These are phyloP conservation scores for Pterocarpus santalinus DNA, from an alignment of 306 rosid species.

Conservation along the genomic window DNA sequence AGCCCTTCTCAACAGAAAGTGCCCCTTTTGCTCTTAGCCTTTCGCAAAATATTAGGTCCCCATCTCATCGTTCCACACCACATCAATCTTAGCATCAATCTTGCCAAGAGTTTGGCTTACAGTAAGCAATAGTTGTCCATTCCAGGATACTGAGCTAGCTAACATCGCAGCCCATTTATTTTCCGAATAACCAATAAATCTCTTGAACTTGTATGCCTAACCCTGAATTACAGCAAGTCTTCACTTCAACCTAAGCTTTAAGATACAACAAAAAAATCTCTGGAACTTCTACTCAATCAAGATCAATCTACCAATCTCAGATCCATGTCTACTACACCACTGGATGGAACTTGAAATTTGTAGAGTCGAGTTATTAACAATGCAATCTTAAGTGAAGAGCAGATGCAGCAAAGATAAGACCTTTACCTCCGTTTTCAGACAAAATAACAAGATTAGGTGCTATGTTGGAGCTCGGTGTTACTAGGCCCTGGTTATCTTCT, in stretches of 20 bases:
- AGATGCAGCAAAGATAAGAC: slow-evolving; percentile 1
- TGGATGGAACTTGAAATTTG: background rate
- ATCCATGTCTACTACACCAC: background rate
- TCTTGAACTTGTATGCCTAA: background rate
- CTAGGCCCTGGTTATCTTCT: slow-evolving; percentile 8
- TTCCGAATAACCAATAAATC: background rate
- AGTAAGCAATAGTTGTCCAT: slow-evolving; percentile 14
- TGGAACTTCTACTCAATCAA: background rate
- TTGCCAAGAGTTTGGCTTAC: background rate
- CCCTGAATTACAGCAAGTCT: no score
- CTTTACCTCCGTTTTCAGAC: background rate
- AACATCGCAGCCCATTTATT: background rate
- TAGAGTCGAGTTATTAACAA: background rate
- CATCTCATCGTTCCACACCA: slow-evolving; percentile 26
- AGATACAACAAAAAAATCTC: no score
- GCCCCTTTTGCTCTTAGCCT: slow-evolving; percentile 35
- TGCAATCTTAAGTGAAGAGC: slow-evolving; percentile 15
- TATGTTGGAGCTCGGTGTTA: background rate
- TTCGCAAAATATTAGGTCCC: slow-evolving; percentile 47
- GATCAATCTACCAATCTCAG: background rate
- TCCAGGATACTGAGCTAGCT: background rate
- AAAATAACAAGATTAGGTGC: background rate
- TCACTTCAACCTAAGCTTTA: no score
- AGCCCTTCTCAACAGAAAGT: slow-evolving; percentile 47
- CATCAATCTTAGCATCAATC: slow-evolving; percentile 27